Base-by-base conservation (phyloP, 2,329 filamentous ascomycete species). In the Botrytis cinerea region DNA sequence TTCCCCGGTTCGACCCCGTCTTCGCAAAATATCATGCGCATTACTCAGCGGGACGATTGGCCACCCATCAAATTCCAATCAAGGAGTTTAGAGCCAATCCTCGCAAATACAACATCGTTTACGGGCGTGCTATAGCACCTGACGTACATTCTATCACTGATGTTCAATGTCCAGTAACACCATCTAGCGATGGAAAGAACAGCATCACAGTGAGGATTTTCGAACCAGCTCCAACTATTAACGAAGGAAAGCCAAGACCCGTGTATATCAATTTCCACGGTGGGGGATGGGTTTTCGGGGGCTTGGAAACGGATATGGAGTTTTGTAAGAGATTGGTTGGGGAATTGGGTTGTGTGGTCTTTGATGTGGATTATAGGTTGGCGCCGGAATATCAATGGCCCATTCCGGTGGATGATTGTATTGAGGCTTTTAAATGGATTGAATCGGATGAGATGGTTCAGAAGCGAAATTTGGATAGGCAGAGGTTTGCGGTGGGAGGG, bases 341-440 rank as follows among this genome's bases (percentile, higher is more conserved):
- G 45, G 80, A 82, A 25, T 80, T 82, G n/a, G 79, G 81, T 25
- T 75, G 82, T 60, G 83, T 85, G 25, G 83, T 78, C 1, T 83
- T 85, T 75, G 84, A 85, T 74, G 82, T 85, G 38, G 83, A 84
- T 73, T 85, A 85, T 69, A 73, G 77, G 7, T 79, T 86, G 18
- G 84, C 84, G 1, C 85, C 85, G 0, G 83, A 86, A 73, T 78
- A 84, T 75, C 81, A 81, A 28, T 87, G 85, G 74, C 85, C 85
- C 0, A 81, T 81, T 9, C 83, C 82, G 22, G 80, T 83, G 10
- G 77, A 83, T 46, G 85, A 87, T 74, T 80, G 79, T 64, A 86
- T 83, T 82, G 84, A 85, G 74, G 82, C 81, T 18, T 74, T 86
- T 51, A 78, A 83, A 74, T 86, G 84, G 84, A 79, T 78, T n/a